Conservation (phyloP, 257 asterid genomes). For the Forsythia viridissima region DNA sequence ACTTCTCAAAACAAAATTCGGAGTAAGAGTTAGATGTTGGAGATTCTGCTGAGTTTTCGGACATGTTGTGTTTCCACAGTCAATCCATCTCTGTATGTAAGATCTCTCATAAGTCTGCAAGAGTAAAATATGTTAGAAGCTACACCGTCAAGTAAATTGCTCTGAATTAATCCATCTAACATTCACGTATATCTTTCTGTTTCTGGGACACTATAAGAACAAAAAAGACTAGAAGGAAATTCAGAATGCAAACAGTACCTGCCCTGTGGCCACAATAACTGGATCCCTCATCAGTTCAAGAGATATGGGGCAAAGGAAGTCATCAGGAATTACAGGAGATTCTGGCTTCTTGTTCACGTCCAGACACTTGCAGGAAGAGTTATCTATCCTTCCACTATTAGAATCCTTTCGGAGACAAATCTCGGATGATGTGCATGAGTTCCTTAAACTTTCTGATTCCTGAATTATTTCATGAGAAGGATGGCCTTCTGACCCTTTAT, state of each 20-base stretch:
- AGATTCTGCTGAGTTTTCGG: conserved; percentile 97
- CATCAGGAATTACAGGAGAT: conserved; percentile 69
- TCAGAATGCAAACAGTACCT: conserved; percentile 26
- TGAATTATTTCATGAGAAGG: conserved; percentile 32
- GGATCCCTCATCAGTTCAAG: conserved; percentile 98
- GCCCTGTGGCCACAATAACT: conserved; percentile 87
- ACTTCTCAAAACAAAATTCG: conserved; percentile 79
- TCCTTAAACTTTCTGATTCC: conserved; percentile 32
- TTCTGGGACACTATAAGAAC: neutral
- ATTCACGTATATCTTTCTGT: neutral
- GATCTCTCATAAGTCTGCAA: conserved; percentile 94
- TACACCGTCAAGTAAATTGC: neutral
- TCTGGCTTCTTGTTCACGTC: conserved; percentile 66
- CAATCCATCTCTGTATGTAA: conserved; percentile 91
- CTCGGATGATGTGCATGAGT: conserved; percentile 40
- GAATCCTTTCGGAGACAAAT: conserved; percentile 34
- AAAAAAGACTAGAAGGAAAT: neutral
- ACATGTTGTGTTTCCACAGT: conserved; percentile 87
- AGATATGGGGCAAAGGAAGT: conserved; percentile 91
- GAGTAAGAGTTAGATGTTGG: conserved; percentile 72
- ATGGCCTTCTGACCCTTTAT: conserved; percentile 26
- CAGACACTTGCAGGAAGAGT: conserved; percentile 34
- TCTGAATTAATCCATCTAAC: neutral
- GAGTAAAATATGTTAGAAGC: conserved; percentile 18
- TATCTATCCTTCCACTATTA: conserved; percentile 33